Conservation (phyloP, 2,329 filamentous ascomycete genomes). For the Xylaria polymorpha region DNA sequence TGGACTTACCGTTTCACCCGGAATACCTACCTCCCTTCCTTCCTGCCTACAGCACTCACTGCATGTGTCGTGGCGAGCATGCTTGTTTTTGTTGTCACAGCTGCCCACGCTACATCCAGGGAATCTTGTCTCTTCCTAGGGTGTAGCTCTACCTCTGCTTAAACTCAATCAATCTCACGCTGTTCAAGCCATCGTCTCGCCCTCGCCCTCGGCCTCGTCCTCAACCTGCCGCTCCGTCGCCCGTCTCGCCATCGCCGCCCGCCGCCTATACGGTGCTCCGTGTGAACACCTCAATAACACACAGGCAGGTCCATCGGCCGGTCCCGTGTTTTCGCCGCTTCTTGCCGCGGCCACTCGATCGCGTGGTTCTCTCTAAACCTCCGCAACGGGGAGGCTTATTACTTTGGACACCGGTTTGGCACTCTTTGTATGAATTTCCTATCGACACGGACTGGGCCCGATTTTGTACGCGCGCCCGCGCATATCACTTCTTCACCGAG, state of each 20-base stretch:
- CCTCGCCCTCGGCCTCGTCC: not conserved
- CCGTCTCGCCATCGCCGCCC: not conserved
- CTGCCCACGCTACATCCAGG: not conserved
- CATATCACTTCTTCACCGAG: slow-evolving; percentile 4
- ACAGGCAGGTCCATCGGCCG: not conserved
- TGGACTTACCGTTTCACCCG: not conserved
- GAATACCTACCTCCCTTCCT: not conserved
- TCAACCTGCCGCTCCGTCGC: not conserved
- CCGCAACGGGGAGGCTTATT: not conserved
- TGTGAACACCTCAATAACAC: not conserved
- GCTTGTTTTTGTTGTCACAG: not conserved
- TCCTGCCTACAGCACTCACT: not conserved
- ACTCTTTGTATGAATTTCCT: not conserved
- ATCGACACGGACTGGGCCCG: not conserved
- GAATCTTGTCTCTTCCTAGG: not conserved
- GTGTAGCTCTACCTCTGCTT: too few relatives aligned
- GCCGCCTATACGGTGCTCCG: not conserved
- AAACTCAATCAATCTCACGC: too few relatives aligned
- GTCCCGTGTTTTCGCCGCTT: not conserved
- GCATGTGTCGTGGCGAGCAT: not conserved
- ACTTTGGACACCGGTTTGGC: not conserved
- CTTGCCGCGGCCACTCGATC: not conserved
- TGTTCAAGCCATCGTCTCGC: not conserved
- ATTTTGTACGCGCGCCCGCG: too few relatives aligned
- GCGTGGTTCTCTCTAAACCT: not conserved